These are phyloP conservation scores for Cordyceps tenuipes DNA, from an alignment of 2,329 filamentous ascomycete species.

Conservation along the genomic window DNA sequence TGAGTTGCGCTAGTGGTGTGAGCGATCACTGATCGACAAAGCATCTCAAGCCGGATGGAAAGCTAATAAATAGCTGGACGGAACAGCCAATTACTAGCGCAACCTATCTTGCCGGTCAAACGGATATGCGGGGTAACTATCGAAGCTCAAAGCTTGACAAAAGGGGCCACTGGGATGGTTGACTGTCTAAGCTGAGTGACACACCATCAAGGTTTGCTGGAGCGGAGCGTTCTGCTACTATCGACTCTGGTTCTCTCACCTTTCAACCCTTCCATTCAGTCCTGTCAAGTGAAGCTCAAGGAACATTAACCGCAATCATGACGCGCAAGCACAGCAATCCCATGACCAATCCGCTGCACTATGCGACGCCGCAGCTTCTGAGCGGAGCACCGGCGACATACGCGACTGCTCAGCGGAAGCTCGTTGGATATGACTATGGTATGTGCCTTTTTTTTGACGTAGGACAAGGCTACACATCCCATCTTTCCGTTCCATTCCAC, in stretches of 20 bases:
- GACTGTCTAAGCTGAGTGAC: neutral
- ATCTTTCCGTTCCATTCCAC: neutral
- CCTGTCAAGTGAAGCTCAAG: neutral
- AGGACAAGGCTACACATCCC: neutral
- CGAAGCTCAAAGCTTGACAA: too few relatives aligned
- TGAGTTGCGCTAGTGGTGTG: neutral
- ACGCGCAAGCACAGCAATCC: constrained; percentile 11
- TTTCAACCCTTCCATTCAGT: neutral
- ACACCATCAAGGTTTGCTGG: neutral
- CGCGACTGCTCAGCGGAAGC: constrained; percentile 4
- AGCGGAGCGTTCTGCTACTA: neutral
- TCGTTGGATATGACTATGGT: constrained; percentile 11
- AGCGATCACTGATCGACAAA: too few relatives aligned
- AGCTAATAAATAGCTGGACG: neutral
- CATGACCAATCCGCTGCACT: constrained; percentile 13
- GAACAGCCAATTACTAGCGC: neutral
- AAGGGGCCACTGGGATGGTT: neutral
- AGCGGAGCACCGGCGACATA: constrained; percentile 3
- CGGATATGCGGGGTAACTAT: constrained; percentile 11
- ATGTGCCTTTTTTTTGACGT: neutral
- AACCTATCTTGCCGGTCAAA: neutral
- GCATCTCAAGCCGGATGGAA: neutral
- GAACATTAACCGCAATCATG: neutral
- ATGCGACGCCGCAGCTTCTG: constrained; percentile 9
- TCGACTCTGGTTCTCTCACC: neutral